A percentile compares a stretch with the other conserved stretches of the same genome.
Conservation (phyloP, 2,329 filamentous ascomycete species). For the Pseudocercospora musae region DNA sequence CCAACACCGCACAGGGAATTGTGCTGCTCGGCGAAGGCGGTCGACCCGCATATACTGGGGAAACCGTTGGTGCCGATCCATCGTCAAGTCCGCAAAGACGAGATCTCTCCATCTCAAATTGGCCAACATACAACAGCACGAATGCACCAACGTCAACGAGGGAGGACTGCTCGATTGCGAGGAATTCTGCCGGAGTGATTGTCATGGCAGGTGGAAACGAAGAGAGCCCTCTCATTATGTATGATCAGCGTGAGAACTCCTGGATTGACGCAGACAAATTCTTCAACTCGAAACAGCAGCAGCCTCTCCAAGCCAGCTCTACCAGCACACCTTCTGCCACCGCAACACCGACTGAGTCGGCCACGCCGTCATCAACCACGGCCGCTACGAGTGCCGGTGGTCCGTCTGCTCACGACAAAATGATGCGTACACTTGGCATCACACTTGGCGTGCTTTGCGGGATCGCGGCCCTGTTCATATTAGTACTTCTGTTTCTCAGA, state of each 20-base stretch:
- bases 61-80: constrained; percentile 42
- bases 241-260: constrained; percentile 68
- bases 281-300: constrained; percentile 51
- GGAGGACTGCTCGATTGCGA: constrained; percentile 68
- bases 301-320: constrained; percentile 29
- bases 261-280: constrained; percentile 72
- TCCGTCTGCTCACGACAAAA: constrained; percentile 44
- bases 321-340: constrained; percentile 34
- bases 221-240: constrained; percentile 68
- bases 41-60: constrained; percentile 45
- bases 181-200: constrained; percentile 62
- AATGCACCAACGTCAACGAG: constrained; percentile 64
- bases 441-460: constrained; percentile 79
- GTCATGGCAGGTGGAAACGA: constrained; percentile 74
- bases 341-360: constrained; percentile 37
- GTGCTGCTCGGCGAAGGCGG: constrained; percentile 64
- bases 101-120: constrained; percentile 59
- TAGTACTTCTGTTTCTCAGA: constrained; percentile 67
- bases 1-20: constrained; percentile 70
- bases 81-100: constrained; percentile 42
- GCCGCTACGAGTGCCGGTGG: constrained; percentile 33
- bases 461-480: constrained; percentile 64
- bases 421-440: constrained; percentile 68
- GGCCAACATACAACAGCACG: constrained; percentile 76
- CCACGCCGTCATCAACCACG: constrained; percentile 37